Evolutionary conservation across 2,329 filamentous ascomycete genomes (phyloP).

Genomic region (Cordyceps pruinosa): DNA sequence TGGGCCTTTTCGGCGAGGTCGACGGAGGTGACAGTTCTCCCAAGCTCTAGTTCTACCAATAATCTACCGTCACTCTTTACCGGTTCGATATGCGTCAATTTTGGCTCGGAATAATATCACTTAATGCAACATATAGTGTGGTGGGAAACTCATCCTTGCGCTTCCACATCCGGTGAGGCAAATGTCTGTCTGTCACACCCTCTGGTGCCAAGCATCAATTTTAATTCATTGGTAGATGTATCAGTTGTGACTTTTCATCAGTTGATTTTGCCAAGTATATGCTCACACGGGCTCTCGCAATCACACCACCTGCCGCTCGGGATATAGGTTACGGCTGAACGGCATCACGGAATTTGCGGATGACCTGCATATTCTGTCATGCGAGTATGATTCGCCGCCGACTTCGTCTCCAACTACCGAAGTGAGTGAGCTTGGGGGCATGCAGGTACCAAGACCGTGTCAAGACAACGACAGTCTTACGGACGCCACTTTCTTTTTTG

Average conservation of each 20-base stretch:
- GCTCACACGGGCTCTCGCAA: no score
- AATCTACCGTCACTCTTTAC: background rate
- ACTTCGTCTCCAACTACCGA: background rate
- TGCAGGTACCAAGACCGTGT: background rate
- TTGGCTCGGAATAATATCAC: background rate
- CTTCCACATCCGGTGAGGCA: no score
- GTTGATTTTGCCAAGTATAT: no score
- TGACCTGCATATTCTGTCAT: background rate
- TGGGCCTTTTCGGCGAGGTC: conserved; percentile 70
- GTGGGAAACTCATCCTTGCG: no score
- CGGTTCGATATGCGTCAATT: background rate
- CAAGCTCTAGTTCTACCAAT: conserved; percentile 28
- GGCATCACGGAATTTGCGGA: background rate
- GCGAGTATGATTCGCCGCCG: background rate
- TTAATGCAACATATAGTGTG: no score
- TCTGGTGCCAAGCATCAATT: no score
- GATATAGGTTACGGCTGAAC: background rate
- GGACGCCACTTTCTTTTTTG: background rate
- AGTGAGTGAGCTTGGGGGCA: background rate
- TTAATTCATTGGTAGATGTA: no score
- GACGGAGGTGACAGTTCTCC: conserved; percentile 33
- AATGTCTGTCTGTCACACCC: no score
- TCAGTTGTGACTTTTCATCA: no score
- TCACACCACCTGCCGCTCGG: background rate
- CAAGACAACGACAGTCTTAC: background rate